A percentile compares a stretch with the other conserved stretches of the same genome.
Conservation (phyloP, 495 filamentous ascomycete genomes). For the Chaetomidium leptoderma region DNA sequence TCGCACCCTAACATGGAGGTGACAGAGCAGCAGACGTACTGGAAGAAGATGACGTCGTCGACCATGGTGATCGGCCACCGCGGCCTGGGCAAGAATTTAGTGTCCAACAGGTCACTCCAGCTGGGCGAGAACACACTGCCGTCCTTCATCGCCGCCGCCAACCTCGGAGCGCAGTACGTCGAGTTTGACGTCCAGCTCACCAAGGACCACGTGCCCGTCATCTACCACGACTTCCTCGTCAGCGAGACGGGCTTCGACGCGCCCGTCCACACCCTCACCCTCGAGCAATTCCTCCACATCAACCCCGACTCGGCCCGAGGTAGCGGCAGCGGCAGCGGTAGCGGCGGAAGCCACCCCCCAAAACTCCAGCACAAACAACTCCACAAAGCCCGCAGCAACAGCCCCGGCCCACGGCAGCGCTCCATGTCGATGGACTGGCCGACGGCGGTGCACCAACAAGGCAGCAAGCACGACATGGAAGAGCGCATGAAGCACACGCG, state of each 20-base stretch:
- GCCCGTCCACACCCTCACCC: slow-evolving; percentile 87
- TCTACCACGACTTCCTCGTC: slow-evolving; percentile 98
- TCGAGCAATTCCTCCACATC: slow-evolving; percentile 91
- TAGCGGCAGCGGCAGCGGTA: neutral
- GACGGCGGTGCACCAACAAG: slow-evolving; percentile 12
- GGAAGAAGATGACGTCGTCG: slow-evolving; percentile 60
- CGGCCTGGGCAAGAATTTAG: slow-evolving; percentile 86
- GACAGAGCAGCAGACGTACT: slow-evolving; percentile 86
- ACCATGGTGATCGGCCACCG: slow-evolving; percentile 94
- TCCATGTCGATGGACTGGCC: slow-evolving; percentile 46
- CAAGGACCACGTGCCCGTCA: slow-evolving; percentile 96
- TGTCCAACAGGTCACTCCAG: slow-evolving; percentile 77
- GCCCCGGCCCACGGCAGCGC: slow-evolving; percentile 38
- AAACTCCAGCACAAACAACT: slow-evolving; percentile 30
- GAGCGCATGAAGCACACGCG: slow-evolving; percentile 97
- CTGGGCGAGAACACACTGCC: slow-evolving; percentile 92
- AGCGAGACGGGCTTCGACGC: slow-evolving; percentile 98
- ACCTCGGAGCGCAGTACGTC: slow-evolving; percentile 85
- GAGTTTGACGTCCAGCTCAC: slow-evolving; percentile 97
- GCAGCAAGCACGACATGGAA: slow-evolving; percentile 53
- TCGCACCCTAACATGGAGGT: slow-evolving; percentile 89
- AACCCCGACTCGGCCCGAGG: slow-evolving; percentile 49
- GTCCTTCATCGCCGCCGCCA: slow-evolving; percentile 94
- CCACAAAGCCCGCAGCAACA: slow-evolving; percentile 32
- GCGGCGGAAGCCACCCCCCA: neutral